Conservation (phyloP, 1,139 yeast genomes). For the Saccharomyces hybrid region DNA sequence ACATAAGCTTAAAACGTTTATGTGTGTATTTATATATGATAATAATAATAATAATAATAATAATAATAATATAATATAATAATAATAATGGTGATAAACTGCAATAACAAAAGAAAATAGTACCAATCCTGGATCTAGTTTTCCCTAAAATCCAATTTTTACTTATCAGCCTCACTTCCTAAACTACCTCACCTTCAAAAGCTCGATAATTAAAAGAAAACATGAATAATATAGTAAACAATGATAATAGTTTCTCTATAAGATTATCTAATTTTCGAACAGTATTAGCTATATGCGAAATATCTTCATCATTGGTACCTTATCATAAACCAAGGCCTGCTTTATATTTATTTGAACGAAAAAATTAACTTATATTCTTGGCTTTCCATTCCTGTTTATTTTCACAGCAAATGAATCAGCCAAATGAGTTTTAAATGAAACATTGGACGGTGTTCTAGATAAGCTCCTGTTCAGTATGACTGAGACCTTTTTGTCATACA, state of each 20-base stretch:
- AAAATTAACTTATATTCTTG: not conserved
- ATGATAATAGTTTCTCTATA: not conserved
- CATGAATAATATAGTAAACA: not conserved
- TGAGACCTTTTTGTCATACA: conserved; percentile 73
- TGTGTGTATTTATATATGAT: not conserved
- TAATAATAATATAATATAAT: not conserved
- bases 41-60: not conserved
- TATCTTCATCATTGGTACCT: not conserved
- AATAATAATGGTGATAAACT: not conserved
- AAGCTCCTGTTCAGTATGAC: conserved; percentile 65
- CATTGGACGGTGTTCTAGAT: conserved; percentile 66
- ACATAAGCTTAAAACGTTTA: not conserved
- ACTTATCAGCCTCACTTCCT: not conserved
- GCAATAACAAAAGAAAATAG: not conserved
- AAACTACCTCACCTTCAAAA: not conserved
- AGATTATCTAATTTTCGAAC: too few species aligned
- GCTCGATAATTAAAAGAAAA: not conserved
- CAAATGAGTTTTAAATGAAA: conserved; percentile 67
- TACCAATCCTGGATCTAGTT: too few species aligned
- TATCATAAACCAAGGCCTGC: not conserved
- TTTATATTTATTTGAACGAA: not conserved
- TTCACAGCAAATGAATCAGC: conserved; percentile 48
- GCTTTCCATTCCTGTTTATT: conserved; percentile 6
- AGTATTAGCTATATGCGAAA: not conserved
- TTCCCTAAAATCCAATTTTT: too few species aligned